Conservation (phyloP, 176 grass and related monocot genomes). For the Oryza meyeriana region DNA sequence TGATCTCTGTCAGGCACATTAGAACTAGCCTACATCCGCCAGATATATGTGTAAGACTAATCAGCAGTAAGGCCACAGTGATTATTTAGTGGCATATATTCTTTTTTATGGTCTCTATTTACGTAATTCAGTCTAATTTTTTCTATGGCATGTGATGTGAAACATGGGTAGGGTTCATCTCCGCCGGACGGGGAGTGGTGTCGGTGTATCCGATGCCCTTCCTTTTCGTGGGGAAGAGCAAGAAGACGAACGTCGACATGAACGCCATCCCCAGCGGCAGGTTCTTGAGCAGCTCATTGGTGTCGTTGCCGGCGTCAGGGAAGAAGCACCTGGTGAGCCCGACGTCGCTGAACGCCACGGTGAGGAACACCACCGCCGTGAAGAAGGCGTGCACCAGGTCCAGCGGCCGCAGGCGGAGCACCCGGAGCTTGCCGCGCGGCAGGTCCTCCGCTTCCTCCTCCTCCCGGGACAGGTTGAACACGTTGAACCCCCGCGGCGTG, state of each 20-base stretch:
- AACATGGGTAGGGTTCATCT: neutral
- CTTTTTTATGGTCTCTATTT: no score
- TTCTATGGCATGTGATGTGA: neutral
- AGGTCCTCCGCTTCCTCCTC: neutral
- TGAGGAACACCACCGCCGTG: slow-evolving; percentile 37
- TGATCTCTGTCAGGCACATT: no score
- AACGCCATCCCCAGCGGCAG: slow-evolving; percentile 4
- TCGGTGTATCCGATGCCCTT: slow-evolving; percentile 31
- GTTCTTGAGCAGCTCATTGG: slow-evolving; percentile 26
- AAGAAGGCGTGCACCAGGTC: slow-evolving; percentile 44
- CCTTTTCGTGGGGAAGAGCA: slow-evolving; percentile 24
- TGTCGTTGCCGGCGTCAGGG: neutral
- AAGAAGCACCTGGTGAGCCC: slow-evolving; percentile 36
- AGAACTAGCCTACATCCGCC: no score
- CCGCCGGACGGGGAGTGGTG: neutral
- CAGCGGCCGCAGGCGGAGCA: slow-evolving; percentile 1
- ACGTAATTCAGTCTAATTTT: neutral
- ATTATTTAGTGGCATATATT: no score
- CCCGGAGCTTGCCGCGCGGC: neutral
- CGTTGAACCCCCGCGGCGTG: slow-evolving; percentile 24
- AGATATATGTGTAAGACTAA: no score
- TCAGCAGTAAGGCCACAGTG: no score
- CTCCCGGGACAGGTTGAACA: slow-evolving; percentile 32
- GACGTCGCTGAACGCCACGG: slow-evolving; percentile 35
- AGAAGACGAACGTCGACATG: slow-evolving; percentile 11